These are phyloP conservation scores for Pseudoscleropodium purum DNA, from an alignment of 225 moss, liverwort and hornwort species.

Conservation along the genomic window DNA sequence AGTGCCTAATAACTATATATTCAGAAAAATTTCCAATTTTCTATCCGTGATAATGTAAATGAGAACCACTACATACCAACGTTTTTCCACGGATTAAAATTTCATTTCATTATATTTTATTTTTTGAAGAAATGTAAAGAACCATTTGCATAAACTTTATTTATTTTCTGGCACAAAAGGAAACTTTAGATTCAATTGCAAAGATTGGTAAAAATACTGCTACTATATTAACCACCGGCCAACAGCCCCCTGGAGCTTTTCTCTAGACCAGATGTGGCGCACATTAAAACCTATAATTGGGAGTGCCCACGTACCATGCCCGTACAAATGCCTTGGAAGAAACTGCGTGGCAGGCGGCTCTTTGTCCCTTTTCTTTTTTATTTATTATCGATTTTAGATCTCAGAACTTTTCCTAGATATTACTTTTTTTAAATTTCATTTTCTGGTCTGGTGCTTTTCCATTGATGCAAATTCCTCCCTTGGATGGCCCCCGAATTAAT, in stretches of 20 bases:
- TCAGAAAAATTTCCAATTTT: background rate
- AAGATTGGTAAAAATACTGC: background rate
- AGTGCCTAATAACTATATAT: no score
- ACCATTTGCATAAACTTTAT: no score
- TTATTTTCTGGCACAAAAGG: no score
- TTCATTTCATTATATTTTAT: no score
- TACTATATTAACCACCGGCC: background rate
- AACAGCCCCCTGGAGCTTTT: background rate
- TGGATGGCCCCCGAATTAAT: background rate
- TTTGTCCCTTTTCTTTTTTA: background rate
- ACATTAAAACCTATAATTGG: background rate
- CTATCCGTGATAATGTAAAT: no score
- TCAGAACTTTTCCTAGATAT: background rate
- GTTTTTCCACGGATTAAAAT: background rate
- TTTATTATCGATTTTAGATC: background rate
- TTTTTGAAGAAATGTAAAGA: no score
- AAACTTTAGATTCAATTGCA: background rate
- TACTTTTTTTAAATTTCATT: no score
- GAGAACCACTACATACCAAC: no score
- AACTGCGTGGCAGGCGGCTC: background rate
- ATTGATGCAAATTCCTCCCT: background rate
- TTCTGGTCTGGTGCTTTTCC: background rate
- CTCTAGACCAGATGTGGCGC: background rate
- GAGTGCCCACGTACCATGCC: background rate
- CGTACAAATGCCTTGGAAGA: background rate